These are phyloP conservation scores for Epichloe festucae DNA, from an alignment of 2,329 filamentous ascomycete genomes.

Conservation along the genomic window DNA sequence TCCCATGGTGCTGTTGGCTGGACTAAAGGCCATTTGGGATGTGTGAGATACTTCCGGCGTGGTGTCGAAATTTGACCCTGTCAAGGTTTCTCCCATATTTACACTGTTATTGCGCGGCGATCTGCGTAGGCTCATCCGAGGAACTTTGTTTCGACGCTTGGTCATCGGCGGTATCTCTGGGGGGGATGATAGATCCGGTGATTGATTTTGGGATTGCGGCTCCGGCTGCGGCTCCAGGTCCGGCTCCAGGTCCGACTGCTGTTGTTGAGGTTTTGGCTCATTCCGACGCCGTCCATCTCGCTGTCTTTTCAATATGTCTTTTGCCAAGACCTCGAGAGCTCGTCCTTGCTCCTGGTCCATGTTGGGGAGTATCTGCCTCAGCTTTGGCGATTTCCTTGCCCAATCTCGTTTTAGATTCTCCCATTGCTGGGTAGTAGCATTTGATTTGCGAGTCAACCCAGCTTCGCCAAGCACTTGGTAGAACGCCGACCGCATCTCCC, in stretches of 20 bases:
- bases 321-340: conserved; percentile 57
- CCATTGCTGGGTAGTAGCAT: conserved; percentile 61
- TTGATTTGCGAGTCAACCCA: conserved; percentile 60
- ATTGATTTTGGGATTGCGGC: not conserved
- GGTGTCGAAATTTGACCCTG: conserved; percentile 12
- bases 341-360: conserved; percentile 40
- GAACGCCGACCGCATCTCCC: conserved; percentile 52
- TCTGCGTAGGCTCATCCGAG: conserved; percentile 8
- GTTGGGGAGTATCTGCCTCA: conserved; percentile 38
- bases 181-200: conserved; percentile 1
- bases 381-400: conserved; percentile 43
- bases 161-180: not conserved
- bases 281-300: conserved; percentile 52
- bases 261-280: conserved; percentile 21
- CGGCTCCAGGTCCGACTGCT: not conserved
- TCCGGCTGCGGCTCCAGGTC: not conserved
- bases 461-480: conserved; percentile 51
- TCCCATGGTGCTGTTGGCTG: conserved; percentile 9
- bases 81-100: conserved; percentile 11
- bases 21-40: conserved; percentile 14
- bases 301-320: conserved; percentile 66
- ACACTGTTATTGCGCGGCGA: conserved; percentile 8
- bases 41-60: conserved; percentile 12
- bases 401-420: conserved; percentile 54
- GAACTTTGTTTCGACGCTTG: not conserved